phyloP scores from a whole-genome alignment of 2,329 filamentous ascomycete species.

The Cladorrhinum sp. region DNA sequence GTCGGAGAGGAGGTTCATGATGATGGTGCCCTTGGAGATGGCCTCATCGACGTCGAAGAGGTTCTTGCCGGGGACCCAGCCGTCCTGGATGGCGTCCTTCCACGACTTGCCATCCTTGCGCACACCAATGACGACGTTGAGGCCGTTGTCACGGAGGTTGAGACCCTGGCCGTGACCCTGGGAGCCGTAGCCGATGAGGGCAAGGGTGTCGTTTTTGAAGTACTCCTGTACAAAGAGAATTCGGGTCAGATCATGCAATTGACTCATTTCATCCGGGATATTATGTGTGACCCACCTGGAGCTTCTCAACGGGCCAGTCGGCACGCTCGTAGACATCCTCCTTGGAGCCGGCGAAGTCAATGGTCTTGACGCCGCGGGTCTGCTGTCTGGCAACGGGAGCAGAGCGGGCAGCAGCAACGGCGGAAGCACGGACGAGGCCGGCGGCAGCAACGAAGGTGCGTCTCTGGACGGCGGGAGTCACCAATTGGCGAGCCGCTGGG shows the following conservation, averaged over 20 bases:
- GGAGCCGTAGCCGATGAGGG: conserved; percentile 96
- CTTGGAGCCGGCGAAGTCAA: conserved; percentile 95
- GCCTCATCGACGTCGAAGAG: conserved; percentile 98
- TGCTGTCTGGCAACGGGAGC: conserved; percentile 53
- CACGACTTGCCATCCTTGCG: conserved; percentile 97
- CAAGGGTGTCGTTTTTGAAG: conserved; percentile 99
- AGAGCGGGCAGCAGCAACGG: conserved; percentile 49
- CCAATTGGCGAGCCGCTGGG: conserved; percentile 62
- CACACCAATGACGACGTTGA: conserved; percentile 98
- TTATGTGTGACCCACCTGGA: conserved; percentile 65
- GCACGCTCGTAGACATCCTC: conserved; percentile 96
- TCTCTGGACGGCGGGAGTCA: conserved; percentile 57
- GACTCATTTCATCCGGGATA: background rate
- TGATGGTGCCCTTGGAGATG: conserved; percentile 85
- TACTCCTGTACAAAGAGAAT: conserved; percentile 63
- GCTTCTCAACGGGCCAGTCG: conserved; percentile 98
- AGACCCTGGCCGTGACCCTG: conserved; percentile 99
- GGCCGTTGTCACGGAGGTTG: conserved; percentile 98
- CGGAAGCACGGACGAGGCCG: conserved; percentile 51
- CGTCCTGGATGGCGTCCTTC: conserved; percentile 95
- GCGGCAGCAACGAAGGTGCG: conserved; percentile 62
- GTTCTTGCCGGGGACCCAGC: conserved; percentile 98
- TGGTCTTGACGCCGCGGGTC: conserved; percentile 91
- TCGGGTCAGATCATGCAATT: conserved; percentile 6
- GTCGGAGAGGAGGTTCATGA: conserved; percentile 99